Conservation (phyloP, 495 filamentous ascomycete genomes). For the Clohesyomyces aquaticus region DNA sequence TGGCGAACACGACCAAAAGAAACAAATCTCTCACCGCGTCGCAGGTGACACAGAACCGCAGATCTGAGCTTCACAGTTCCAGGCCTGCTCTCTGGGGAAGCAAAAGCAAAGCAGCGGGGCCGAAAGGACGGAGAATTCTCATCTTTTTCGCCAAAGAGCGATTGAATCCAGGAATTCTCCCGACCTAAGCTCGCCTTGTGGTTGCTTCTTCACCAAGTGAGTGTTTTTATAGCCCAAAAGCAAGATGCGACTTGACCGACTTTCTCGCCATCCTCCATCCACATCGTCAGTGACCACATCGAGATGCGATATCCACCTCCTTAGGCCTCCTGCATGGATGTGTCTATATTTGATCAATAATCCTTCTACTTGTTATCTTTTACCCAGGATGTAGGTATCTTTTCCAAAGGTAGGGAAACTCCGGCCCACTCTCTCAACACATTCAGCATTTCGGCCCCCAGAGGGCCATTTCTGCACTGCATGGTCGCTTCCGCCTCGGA, state of each 20-base stretch:
- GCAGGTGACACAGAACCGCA: neutral
- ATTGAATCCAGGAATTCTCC: conserved; percentile 3
- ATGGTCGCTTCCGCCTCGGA: neutral
- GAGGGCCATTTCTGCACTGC: neutral
- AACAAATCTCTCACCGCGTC: neutral
- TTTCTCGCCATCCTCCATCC: neutral
- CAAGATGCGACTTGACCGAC: neutral
- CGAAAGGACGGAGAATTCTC: neutral
- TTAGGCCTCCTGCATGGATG: no score
- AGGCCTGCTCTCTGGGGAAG: conserved; percentile 7
- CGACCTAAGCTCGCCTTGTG: neutral
- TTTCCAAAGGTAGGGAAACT: neutral
- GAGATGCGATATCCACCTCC: no score
- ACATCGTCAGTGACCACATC: no score
- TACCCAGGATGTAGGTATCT: neutral
- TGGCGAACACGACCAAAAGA: neutral
- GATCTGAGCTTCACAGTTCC: conserved; percentile 5
- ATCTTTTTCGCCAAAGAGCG: neutral
- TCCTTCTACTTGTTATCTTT: neutral
- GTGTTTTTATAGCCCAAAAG: neutral
- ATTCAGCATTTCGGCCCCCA: neutral
- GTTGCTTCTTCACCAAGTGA: conserved; percentile 5
- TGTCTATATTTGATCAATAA: no score
- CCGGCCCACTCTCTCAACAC: neutral
- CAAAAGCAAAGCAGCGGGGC: neutral